phyloP scores from a whole-genome alignment of 2,329 filamentous ascomycete genomes.

The Thermothelomyces thermophilus region DNA sequence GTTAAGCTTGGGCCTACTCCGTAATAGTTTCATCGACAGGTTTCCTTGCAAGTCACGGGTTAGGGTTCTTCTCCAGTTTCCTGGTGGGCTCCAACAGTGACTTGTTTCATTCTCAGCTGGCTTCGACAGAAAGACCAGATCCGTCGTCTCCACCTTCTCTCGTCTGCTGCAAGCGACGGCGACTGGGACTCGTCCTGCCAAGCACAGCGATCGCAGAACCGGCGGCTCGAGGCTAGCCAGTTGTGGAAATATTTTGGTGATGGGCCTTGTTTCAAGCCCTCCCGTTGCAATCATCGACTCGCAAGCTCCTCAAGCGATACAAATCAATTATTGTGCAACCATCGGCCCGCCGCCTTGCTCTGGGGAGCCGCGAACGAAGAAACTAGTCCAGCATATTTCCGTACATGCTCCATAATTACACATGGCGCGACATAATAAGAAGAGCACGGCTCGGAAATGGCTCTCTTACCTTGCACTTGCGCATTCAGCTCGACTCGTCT shows the following conservation, averaged over 20 bases:
- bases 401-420: not conserved
- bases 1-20: not conserved
- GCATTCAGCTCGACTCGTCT: slow-evolving; percentile 7
- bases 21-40: too few relatives aligned
- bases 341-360: slow-evolving; percentile 19
- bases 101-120: not conserved
- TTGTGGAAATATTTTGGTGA: slow-evolving; percentile 18
- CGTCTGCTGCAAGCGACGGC: slow-evolving; percentile 1
- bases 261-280: slow-evolving; percentile 17
- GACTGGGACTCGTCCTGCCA: not conserved
- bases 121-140: not conserved
- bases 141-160: not conserved
- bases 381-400: not conserved
- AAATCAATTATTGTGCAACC: slow-evolving; percentile 12
- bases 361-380: too few relatives aligned
- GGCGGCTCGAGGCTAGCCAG: slow-evolving; percentile 8
- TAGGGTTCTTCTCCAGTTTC: not conserved
- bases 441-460: slow-evolving; percentile 4
- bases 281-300: too few relatives aligned
- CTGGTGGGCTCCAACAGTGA: not conserved
- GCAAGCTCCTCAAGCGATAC: not conserved
- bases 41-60: too few relatives aligned
- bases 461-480: not conserved
- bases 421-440: slow-evolving; percentile 7
- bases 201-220: not conserved